Conservation (phyloP, 768 basidiomycete genomes). For the Harrya chromipes region DNA sequence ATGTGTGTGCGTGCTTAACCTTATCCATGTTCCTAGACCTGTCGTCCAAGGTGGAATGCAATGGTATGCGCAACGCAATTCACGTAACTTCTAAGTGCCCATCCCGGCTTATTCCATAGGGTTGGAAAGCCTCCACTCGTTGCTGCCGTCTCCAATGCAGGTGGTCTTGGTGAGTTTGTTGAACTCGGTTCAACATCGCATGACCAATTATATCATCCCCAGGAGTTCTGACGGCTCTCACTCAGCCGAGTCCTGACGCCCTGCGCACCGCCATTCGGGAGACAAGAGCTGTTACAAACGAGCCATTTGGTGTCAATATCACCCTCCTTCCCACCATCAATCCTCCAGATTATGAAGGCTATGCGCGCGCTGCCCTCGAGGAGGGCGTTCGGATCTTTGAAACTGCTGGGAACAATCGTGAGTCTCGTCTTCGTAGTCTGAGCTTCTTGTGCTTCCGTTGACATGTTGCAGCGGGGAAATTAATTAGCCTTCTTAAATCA, state of each 20-base stretch:
- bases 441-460: neutral
- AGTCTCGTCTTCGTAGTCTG: constrained; percentile 25
- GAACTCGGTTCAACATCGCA: neutral
- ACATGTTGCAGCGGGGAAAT: constrained; percentile 55
- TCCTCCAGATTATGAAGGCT: constrained; percentile 88
- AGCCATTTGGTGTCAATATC: constrained; percentile 84
- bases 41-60: constrained; percentile 90
- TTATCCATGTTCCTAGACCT: constrained; percentile 43
- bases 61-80: constrained; percentile 47
- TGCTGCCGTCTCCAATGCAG: constrained; percentile 79
- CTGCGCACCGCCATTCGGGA: constrained; percentile 78
- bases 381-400: constrained; percentile 90
- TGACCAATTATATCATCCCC: neutral
- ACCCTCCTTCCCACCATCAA: constrained; percentile 87
- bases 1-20: neutral
- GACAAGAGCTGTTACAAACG: constrained; percentile 62
- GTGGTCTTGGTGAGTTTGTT: constrained; percentile 59
- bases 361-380: constrained; percentile 75
- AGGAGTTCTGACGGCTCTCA: constrained; percentile 85
- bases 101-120: constrained; percentile 39
- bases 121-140: constrained; percentile 75
- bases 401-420: constrained; percentile 90
- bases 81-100: neutral
- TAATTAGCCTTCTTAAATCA: constrained; percentile 82
- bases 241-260: constrained; percentile 82